A percentile compares a stretch with the other conserved stretches of the same genome.
phyloP scores from a whole-genome alignment of 139 green algal genomes.

The Tetraselmis striata region DNA sequence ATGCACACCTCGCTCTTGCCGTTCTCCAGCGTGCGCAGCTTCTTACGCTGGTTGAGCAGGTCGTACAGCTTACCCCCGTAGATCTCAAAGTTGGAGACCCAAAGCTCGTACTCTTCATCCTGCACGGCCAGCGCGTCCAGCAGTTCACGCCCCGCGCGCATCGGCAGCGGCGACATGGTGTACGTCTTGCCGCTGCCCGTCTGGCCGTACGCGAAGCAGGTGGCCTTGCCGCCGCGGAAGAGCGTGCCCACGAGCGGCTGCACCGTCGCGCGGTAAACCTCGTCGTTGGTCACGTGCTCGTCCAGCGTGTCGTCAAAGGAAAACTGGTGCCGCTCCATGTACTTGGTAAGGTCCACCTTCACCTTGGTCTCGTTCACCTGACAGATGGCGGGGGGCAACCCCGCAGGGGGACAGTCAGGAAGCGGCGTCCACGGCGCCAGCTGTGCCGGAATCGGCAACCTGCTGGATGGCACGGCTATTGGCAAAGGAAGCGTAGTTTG shows the following conservation, averaged over 20 bases:
- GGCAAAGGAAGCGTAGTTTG: too few species aligned
- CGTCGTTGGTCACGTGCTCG: slow-evolving; percentile 80
- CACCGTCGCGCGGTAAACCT: slow-evolving; percentile 83
- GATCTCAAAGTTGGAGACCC: slow-evolving; percentile 91
- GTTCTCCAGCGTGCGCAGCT: slow-evolving; percentile 90
- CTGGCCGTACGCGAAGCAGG: slow-evolving; percentile 97
- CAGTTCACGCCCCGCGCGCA: slow-evolving; percentile 53
- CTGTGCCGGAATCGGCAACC: too few species aligned
- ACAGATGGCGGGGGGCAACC: too few species aligned
- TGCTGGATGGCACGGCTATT: too few species aligned
- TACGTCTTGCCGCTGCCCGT: slow-evolving; percentile 92
- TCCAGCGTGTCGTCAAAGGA: slow-evolving; percentile 91
- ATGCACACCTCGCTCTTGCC: slow-evolving; percentile 77
- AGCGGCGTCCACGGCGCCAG: too few species aligned
- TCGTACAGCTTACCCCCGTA: slow-evolving; percentile 97
- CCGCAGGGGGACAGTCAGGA: too few species aligned
- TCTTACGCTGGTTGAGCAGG: slow-evolving; percentile 85
- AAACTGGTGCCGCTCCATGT: slow-evolving; percentile 79
- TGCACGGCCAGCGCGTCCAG: not conserved
- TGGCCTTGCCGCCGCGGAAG: slow-evolving; percentile 77
- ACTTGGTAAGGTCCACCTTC: slow-evolving; percentile 88
- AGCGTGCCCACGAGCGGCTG: slow-evolving; percentile 88
- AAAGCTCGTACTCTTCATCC: slow-evolving; percentile 42
- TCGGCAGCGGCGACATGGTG: slow-evolving; percentile 92
- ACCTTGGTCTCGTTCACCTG: slow-evolving; percentile 81